Base-by-base conservation (phyloP, 169 alveolate genomes). In the Cryptosporidium bovis region DNA sequence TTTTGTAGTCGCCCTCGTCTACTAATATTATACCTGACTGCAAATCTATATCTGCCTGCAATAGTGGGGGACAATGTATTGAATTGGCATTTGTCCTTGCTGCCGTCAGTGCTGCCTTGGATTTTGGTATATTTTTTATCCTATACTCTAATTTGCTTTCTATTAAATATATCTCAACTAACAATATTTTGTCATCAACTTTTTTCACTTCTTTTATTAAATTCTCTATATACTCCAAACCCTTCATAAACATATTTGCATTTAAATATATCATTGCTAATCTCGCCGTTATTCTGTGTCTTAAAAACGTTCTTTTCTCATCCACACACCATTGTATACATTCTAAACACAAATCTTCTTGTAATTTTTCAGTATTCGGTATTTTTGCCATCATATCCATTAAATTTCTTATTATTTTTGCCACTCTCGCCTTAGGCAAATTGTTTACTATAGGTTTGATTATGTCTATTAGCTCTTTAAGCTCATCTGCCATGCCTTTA, bases 1-100 rank as follows among this genome's bases (percentile, higher is more conserved):
- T 96, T 67, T 94, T 93, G 83, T 92, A 95, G 83, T 97, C 99
- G 82, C 83, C 71, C 65, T 94, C 96, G 55, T 93, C 90, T 33
- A 93, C 92, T 51, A 83, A 92, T 51, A 94, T 55, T 44, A 94
- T 83, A 6, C 96, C 96, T 15, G 98, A 94, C 84, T 94, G 94
- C 71, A 97, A 92, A 85, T 97, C 99, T 40, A 97, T 96, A 71
- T 97, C 98, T 60, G 99, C 99, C 92, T 97, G 97, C 34, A 96
- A 90, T 33, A 93, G 69, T 6, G 99, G 99, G 6, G 97, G 98
- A 65, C 98, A 94, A 92, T 97, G 97, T 50, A 97, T 96, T 33
- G 98, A 93, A 64, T 97, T 96, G 10, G 97, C 95, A 53, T 96
- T 95, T 29, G 99, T 96, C 84, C 97, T 95, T 3, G 98, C 97